These are phyloP conservation scores for Allium fistulosum DNA, from an alignment of 106 monocot species.

Conservation along the genomic window DNA sequence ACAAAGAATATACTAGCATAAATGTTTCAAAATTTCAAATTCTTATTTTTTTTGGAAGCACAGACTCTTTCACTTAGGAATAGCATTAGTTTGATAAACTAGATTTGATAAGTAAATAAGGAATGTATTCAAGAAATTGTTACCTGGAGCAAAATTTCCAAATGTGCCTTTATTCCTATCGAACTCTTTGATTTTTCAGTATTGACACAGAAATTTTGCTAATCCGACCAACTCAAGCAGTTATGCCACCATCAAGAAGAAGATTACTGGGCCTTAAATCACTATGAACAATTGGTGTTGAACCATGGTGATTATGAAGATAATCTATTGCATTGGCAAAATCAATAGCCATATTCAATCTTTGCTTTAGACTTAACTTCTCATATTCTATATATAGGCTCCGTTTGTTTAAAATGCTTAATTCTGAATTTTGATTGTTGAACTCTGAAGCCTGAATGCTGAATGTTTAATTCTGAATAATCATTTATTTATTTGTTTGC, in stretches of 20 bases:
- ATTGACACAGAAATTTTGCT: constrained; percentile 7
- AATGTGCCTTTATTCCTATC: constrained; percentile 24
- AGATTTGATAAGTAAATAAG: too few species aligned
- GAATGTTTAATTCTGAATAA: too few species aligned
- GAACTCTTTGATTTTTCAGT: neutral
- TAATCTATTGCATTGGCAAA: constrained; percentile 18
- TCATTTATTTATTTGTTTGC: too few species aligned
- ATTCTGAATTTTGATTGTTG: too few species aligned
- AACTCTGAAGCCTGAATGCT: too few species aligned
- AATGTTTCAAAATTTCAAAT: too few species aligned
- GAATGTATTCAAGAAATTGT: neutral
- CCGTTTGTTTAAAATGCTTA: too few species aligned
- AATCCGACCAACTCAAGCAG: constrained; percentile 24
- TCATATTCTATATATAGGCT: constrained; percentile 11
- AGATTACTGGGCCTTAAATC: constrained; percentile 24
- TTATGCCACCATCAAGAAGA: constrained; percentile 17
- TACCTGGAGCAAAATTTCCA: constrained; percentile 45
- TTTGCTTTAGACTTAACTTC: constrained; percentile 8
- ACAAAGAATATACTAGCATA: too few species aligned
- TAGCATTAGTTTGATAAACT: too few species aligned
- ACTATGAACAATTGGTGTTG: constrained; percentile 10
- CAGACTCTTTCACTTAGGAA: too few species aligned
- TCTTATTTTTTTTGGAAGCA: too few species aligned
- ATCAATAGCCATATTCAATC: constrained; percentile 17
- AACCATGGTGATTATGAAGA: constrained; percentile 10